Evolutionary conservation across 306 rosid genomes (phyloP), one percentile per base, ranked within the genome.

Genomic region (Calophaca sinica): DNA sequence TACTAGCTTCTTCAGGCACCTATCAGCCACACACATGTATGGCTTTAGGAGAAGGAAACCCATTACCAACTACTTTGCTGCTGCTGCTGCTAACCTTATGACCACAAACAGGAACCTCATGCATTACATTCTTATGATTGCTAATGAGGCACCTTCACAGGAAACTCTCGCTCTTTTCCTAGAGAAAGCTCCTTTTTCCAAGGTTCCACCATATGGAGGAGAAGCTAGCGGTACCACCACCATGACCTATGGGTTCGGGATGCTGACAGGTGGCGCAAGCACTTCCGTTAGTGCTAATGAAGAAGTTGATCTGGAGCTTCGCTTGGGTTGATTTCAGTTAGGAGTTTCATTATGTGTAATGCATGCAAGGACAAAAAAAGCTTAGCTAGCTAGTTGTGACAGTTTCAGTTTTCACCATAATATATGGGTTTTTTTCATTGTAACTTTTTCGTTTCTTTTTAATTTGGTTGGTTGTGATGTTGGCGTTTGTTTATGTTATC

Each of bases 301-400:
- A 28, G 58, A 46, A 67, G 9, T 46, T 46, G 63, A 67, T 67
- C 46, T 67, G 44, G 72, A 67, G 58, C 42, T 67, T 20, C 42
- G 72, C 2, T 29, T 67, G 44, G 58, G 72, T 11, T 11, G 72
- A 48, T 1, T 11, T 10, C 20, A 45, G 8, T 7, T 38, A 38
- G 9, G 9, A 7, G 5, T 5, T 64, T 15, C 11, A 10, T 14
- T 58, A 6, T 58, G 13, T 32, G 1, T 58, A 2, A 5, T 45
- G 28, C 33, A 26, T 65, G 12, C 2, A 7, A 28, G 72, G n/a
- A 67, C 14, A 29, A 29, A 67, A 67, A 31, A 29, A 58, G 15
- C 41, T 29, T 29, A 58, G 15, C 41, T 29, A 5, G 41, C 32
- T 52, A 38, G 7, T 1, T 38, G 42, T 38, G 42, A 38, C 42